Percentiles rank a stretch among this genome's conserved stretches.
phyloP scores from a whole-genome alignment of 2,329 filamentous ascomycete species.

The Hansfordia pulvinata region DNA sequence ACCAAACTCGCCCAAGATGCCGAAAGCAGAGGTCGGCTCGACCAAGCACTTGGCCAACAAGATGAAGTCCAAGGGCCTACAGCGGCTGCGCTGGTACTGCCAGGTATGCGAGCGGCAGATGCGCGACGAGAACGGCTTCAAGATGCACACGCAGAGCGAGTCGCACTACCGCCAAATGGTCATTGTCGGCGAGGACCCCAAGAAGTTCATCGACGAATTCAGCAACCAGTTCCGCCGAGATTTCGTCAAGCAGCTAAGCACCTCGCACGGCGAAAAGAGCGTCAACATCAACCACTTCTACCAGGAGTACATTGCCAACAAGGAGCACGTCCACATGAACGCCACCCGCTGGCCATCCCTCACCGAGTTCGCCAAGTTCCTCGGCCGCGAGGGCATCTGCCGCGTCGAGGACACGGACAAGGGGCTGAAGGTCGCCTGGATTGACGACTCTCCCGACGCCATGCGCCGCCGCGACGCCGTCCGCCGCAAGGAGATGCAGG shows the following conservation, averaged over 20 bases:
- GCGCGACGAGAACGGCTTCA: constrained; percentile 83
- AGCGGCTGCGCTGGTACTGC: constrained; percentile 86
- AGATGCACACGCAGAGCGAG: constrained; percentile 76
- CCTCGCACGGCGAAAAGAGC: constrained; percentile 80
- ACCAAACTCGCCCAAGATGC: constrained; percentile 47
- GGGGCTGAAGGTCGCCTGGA: constrained; percentile 76
- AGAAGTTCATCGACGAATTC: constrained; percentile 72
- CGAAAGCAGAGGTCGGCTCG: constrained; percentile 80
- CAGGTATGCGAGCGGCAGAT: constrained; percentile 65
- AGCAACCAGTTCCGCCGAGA: constrained; percentile 69
- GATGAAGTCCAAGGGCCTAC: constrained; percentile 68
- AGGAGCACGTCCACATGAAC: constrained; percentile 89
- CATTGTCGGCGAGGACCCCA: constrained; percentile 74
- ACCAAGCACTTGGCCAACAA: constrained; percentile 87
- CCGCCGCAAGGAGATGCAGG: constrained; percentile 69
- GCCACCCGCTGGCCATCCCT: constrained; percentile 77
- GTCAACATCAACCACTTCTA: constrained; percentile 90
- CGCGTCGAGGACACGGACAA: constrained; percentile 82
- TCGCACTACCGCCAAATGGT: constrained; percentile 84
- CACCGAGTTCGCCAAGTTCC: constrained; percentile 78
- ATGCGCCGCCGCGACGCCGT: constrained; percentile 69
- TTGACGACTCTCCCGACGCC: constrained; percentile 83
- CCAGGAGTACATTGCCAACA: constrained; percentile 80
- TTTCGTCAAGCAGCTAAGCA: constrained; percentile 64
- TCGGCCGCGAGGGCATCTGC: constrained; percentile 79